Conservation (phyloP, 257 asterid species). For the Eustoma russellianum region DNA sequence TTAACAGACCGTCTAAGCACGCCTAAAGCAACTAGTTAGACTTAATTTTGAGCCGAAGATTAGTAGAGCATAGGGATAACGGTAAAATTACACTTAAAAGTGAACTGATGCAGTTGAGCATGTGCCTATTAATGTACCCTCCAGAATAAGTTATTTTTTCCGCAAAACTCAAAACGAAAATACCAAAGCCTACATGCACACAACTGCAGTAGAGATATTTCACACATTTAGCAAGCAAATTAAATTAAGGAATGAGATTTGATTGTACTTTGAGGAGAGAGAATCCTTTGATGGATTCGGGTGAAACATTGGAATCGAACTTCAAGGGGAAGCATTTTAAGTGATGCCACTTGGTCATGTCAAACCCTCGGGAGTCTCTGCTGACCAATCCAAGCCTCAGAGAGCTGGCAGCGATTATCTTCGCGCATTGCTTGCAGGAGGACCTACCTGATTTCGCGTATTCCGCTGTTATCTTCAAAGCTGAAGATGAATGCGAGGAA, state of each 20-base stretch:
- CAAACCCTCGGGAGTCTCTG: conserved; percentile 76
- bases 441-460: conserved; percentile 90
- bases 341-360: conserved; percentile 91
- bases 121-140: no score
- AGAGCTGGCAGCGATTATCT: conserved; percentile 47
- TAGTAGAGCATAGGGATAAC: no score
- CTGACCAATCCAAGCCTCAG: conserved; percentile 63
- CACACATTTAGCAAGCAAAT: no score
- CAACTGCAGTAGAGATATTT: no score
- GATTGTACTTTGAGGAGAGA: conserved; percentile 57
- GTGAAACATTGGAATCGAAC: conserved; percentile 31
- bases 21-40: no score
- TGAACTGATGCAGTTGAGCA: no score
- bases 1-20: background rate
- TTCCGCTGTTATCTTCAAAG: conserved; percentile 46
- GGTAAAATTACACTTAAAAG: no score
- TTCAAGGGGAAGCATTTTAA: conserved; percentile 49
- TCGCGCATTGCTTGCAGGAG: conserved; percentile 76
- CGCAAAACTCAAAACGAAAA: no score
- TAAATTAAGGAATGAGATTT: background rate
- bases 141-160: no score
- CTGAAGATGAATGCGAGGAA: conserved; percentile 22
- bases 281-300: conserved; percentile 57
- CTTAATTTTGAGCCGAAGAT: no score
- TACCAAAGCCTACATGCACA: no score